Evolutionary conservation across 2,329 filamentous ascomycete genomes (phyloP).

Genomic region (Fusarium newnesense): DNA sequence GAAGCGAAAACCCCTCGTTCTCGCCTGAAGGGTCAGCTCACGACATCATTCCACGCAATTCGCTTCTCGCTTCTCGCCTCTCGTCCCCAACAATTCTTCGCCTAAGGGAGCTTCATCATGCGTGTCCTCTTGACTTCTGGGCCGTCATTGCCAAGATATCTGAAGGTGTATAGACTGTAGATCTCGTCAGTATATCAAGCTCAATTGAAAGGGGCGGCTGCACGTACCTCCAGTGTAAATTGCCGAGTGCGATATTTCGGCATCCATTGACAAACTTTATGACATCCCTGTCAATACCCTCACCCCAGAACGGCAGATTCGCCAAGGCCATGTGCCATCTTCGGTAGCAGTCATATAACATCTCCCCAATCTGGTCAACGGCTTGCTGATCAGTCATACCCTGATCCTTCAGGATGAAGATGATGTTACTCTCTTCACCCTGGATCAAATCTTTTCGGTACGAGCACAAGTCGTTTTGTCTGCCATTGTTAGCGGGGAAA

Average conservation of each 20-base stretch:
- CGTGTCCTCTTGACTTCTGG: conserved; percentile 17
- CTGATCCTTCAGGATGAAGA: conserved; percentile 22
- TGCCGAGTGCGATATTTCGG: conserved; percentile 23
- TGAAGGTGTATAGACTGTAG: conserved; percentile 9
- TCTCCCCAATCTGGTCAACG: conserved; percentile 22
- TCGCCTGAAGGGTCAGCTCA: not conserved
- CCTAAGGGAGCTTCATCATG: conserved; percentile 22
- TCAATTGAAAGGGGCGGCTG: fast-evolving
- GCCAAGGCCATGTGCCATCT: conserved; percentile 15
- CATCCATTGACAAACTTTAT: conserved; percentile 27
- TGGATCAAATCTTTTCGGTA: conserved; percentile 23
- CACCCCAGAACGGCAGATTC: conserved; percentile 22
- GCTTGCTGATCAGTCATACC: conserved; percentile 23
- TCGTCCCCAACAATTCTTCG: not conserved
- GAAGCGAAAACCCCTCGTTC: not conserved
- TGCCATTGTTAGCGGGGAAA: not conserved
- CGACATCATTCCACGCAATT: not conserved
- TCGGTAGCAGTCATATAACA: conserved; percentile 21
- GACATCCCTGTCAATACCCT: conserved; percentile 16
- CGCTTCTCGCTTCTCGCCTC: not conserved
- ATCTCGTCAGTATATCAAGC: not conserved
- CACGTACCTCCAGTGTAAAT: conserved; percentile 15
- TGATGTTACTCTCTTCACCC: conserved; percentile 23
- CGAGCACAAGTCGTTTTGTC: conserved; percentile 23
- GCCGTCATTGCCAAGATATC: conserved; percentile 9